Evolutionary conservation across 257 asterid genomes (phyloP).

Genomic region (Forsythia suspensa): DNA sequence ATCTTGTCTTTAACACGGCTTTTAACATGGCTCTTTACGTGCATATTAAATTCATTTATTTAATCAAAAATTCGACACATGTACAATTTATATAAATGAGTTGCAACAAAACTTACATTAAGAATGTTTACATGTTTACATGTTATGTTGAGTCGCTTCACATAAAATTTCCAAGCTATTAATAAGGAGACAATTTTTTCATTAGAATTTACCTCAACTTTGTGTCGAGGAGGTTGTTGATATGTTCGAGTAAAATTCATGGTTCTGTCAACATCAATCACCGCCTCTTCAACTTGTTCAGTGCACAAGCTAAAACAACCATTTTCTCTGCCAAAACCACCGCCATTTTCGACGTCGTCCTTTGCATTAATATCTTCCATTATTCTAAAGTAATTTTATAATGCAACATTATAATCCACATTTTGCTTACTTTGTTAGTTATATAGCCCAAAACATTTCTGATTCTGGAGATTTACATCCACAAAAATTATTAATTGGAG

Average conservation of each 20-base stretch:
- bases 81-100: not conserved
- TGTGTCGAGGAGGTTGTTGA: slow-evolving; percentile 28
- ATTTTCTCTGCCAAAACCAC: not conserved
- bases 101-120: not conserved
- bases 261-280: slow-evolving; percentile 20
- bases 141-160: no score
- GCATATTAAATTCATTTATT: not conserved
- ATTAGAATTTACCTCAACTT: slow-evolving; percentile 26
- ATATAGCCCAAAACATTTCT: not conserved
- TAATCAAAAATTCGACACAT: not conserved
- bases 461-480: not conserved
- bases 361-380: not conserved
- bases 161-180: no score
- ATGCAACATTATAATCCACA: not conserved
- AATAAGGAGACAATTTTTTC: no score
- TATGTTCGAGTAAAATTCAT: slow-evolving; percentile 34
- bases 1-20: not conserved
- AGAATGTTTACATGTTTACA: no score
- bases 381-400: not conserved
- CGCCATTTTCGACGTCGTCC: slow-evolving; percentile 22
- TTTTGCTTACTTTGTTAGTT: not conserved
- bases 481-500: not conserved
- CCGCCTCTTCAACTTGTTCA: not conserved
- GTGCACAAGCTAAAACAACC: slow-evolving; percentile 12
- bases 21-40: no score